phyloP scores from a whole-genome alignment of 805 yeast species.

The Priceomyces carsonii region DNA sequence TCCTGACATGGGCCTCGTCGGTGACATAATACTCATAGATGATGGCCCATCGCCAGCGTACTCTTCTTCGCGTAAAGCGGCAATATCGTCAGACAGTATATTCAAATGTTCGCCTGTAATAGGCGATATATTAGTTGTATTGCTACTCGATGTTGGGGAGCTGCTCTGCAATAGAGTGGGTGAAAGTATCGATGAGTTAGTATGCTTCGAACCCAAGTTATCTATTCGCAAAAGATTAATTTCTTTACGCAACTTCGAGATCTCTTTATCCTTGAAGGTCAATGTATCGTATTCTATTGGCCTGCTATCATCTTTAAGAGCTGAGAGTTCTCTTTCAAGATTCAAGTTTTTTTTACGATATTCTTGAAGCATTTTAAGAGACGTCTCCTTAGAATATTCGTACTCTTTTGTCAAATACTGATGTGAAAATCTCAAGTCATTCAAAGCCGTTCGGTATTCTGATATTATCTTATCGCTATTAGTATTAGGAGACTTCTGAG shows the following conservation, averaged over 20 bases:
- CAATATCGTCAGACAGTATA: conserved; percentile 1
- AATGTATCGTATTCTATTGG: conserved; percentile 9
- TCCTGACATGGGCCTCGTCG: conserved; percentile 16
- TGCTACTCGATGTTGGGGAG: conserved; percentile 1
- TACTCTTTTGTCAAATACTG: conserved; percentile 66
- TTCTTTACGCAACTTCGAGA: conserved; percentile 45
- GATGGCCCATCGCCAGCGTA: conserved; percentile 20
- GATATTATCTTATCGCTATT: conserved; percentile 22
- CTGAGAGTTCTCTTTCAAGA: conserved; percentile 50
- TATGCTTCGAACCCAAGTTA: conserved; percentile 38
- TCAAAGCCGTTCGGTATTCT: conserved; percentile 58
- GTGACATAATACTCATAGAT: conserved; percentile 12
- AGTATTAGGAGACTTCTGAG: conserved; percentile 23
- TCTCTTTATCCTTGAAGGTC: conserved; percentile 37
- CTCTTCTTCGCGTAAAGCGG: conserved; percentile 9
- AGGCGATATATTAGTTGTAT: conserved; percentile 10
- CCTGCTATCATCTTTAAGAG: conserved; percentile 4
- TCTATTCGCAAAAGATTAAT: conserved; percentile 47
- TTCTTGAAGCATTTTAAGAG: conserved; percentile 52
- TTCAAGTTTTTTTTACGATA: conserved; percentile 50
- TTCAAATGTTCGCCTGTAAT: conserved; percentile 10
- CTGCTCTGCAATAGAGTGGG: neutral
- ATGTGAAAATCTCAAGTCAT: conserved; percentile 71
- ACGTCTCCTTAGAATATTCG: conserved; percentile 62
- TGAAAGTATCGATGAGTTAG: conserved; percentile 4